Evolutionary conservation across 2,329 filamentous ascomycete species (phyloP).

Genomic region (Leptographium procerum): DNA sequence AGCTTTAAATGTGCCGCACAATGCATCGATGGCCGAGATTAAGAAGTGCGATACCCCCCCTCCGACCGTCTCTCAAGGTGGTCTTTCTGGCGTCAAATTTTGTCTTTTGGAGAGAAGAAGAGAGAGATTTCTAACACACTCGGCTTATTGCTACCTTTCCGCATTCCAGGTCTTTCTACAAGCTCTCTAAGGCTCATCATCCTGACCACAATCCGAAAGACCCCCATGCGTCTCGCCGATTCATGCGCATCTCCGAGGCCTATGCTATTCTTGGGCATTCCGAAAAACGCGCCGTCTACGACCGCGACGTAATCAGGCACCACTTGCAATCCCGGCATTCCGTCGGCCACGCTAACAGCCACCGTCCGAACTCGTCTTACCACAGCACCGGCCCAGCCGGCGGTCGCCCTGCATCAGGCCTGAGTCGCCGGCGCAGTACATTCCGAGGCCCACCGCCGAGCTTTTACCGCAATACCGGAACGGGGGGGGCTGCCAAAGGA

Average conservation of each 20-base stretch:
- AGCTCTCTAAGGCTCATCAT: conserved; percentile 82
- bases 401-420: conserved; percentile 65
- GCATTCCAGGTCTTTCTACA: conserved; percentile 60
- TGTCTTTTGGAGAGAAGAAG: not conserved
- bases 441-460: conserved; percentile 82
- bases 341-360: conserved; percentile 13
- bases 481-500: conserved; percentile 15
- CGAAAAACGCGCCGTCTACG: conserved; percentile 68
- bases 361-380: conserved; percentile 34
- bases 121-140: not conserved
- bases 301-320: conserved; percentile 50
- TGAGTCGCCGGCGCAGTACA: conserved; percentile 62
- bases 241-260: conserved; percentile 74
- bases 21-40: conserved; percentile 64
- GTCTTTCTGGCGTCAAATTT: not conserved
- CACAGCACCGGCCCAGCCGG: conserved; percentile 53
- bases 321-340: conserved; percentile 23
- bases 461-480: conserved; percentile 58
- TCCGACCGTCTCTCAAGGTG: not conserved
- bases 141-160: not conserved
- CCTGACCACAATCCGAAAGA: conserved; percentile 80
- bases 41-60: conserved; percentile 52
- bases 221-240: conserved; percentile 59
- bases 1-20: conserved; percentile 57
- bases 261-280: conserved; percentile 66